Evolutionary conservation across 2,329 filamentous ascomycete species (phyloP).

Genomic region (Cercospora canescens): DNA sequence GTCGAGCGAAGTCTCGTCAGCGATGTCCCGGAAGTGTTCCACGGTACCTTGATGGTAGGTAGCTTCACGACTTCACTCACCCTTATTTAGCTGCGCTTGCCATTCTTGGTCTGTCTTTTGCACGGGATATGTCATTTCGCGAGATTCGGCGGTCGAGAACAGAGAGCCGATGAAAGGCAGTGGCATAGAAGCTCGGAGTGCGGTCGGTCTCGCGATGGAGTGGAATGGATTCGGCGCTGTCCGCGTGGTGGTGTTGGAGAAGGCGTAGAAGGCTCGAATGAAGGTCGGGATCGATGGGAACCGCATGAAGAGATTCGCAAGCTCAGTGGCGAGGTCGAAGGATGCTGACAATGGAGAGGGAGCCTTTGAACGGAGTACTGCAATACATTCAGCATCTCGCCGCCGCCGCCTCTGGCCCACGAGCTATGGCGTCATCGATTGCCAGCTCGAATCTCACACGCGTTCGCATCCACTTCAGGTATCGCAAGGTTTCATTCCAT

Average conservation of each 20-base stretch:
- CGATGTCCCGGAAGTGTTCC: neutral
- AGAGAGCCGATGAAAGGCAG: conserved; percentile 78
- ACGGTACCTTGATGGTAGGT: conserved; percentile 22
- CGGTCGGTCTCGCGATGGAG: conserved; percentile 34
- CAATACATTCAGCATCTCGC: neutral
- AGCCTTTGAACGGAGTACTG: neutral
- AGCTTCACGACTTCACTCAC: conserved; percentile 43
- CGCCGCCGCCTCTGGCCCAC: neutral
- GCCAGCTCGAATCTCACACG: neutral
- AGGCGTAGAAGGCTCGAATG: conserved; percentile 51
- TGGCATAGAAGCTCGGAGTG: conserved; percentile 61
- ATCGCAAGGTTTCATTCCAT: neutral
- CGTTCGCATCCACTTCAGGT: neutral
- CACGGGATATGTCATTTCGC: conserved; percentile 74
- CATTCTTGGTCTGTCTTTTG: conserved; percentile 82
- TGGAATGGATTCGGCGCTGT: conserved; percentile 28
- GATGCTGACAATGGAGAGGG: neutral
- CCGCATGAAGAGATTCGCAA: conserved; percentile 44
- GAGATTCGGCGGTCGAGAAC: conserved; percentile 62
- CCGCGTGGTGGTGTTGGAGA: conserved; percentile 46
- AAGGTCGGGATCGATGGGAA: conserved; percentile 47
- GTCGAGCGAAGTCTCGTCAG: neutral
- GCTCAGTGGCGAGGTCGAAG: conserved; percentile 3
- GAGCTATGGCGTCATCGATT: neutral
- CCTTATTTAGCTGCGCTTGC: conserved; percentile 77